Conservation (phyloP, 192 early-diverging fungal genomes). For the Coemansia sp. region DNA sequence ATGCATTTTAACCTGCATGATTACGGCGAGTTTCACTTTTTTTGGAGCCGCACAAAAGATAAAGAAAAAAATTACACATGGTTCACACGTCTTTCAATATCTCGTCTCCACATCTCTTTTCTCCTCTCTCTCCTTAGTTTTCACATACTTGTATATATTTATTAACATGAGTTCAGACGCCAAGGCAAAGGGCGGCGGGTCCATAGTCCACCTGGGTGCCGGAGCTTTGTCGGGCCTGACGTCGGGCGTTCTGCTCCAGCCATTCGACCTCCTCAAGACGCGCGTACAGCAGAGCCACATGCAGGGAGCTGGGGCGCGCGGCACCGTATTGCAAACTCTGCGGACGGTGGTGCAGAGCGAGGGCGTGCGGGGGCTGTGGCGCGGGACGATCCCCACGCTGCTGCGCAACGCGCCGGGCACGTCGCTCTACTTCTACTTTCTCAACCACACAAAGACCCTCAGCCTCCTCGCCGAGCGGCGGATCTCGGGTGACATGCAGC, state of each 20-base stretch:
- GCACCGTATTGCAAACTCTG: constrained; percentile 9
- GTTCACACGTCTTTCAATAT: neutral
- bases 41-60: no score
- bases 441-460: constrained; percentile 47
- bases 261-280: constrained; percentile 86
- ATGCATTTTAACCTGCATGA: no score
- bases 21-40: no score
- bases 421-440: constrained; percentile 62
- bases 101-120: neutral
- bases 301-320: neutral
- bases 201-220: constrained; percentile 66
- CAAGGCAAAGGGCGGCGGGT: constrained; percentile 34
- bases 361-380: constrained; percentile 53
- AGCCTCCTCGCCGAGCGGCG: constrained; percentile 24
- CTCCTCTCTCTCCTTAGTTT: neutral
- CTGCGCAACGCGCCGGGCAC: constrained; percentile 54
- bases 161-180: constrained; percentile 8
- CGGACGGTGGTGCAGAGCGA: constrained; percentile 58
- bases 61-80: no score
- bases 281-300: constrained; percentile 64
- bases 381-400: constrained; percentile 48
- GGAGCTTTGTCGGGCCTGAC: constrained; percentile 78
- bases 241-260: constrained; percentile 81
- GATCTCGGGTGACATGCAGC: constrained; percentile 8
- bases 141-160: neutral